Percentiles rank a stretch among this genome's conserved stretches.
Conservation (phyloP, 2,329 filamentous ascomycete species). For the Sporothrix pseudoabietina region DNA sequence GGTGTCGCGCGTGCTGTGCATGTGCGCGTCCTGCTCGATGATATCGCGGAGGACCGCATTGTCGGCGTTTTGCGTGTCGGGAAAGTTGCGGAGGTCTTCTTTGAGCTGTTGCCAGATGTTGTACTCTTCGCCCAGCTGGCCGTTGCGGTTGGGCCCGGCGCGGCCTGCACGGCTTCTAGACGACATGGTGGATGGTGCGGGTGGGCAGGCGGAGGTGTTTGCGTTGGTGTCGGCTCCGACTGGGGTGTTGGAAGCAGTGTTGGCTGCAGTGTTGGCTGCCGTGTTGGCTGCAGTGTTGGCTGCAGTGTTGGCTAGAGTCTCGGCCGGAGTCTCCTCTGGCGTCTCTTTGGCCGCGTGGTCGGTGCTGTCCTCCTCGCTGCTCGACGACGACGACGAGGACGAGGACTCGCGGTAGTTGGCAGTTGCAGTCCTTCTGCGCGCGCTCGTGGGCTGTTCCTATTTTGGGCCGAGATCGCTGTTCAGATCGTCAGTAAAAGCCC, state of each 20-base stretch:
- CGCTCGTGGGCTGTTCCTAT: background rate
- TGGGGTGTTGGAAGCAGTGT: background rate
- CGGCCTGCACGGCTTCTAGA: constrained; percentile 40
- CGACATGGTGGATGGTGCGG: constrained; percentile 29
- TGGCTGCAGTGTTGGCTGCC: too few relatives aligned
- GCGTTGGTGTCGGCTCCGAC: too few relatives aligned
- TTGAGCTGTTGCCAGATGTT: constrained; percentile 47
- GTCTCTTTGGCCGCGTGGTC: background rate
- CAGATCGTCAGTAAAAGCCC: background rate
- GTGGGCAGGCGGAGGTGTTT: too few relatives aligned
- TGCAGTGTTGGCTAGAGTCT: too few relatives aligned
- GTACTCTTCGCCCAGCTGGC: constrained; percentile 49
- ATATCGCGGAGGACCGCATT: constrained; percentile 46
- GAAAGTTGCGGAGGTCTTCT: constrained; percentile 43
- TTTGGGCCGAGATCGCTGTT: background rate
- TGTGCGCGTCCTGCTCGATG: constrained; percentile 45
- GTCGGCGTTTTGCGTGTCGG: constrained; percentile 47
- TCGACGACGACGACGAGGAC: background rate
- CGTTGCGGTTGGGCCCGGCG: constrained; percentile 44
- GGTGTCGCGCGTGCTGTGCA: constrained; percentile 44
- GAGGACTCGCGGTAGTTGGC: background rate
- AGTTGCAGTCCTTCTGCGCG: background rate
- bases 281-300: too few relatives aligned
- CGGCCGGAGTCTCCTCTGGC: too few relatives aligned
- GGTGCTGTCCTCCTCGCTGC: background rate